Evolutionary conservation across 2,329 filamentous ascomycete genomes (phyloP), one percentile per base, ranked within the genome.

Genomic region (Trichoderma simmonsii): DNA sequence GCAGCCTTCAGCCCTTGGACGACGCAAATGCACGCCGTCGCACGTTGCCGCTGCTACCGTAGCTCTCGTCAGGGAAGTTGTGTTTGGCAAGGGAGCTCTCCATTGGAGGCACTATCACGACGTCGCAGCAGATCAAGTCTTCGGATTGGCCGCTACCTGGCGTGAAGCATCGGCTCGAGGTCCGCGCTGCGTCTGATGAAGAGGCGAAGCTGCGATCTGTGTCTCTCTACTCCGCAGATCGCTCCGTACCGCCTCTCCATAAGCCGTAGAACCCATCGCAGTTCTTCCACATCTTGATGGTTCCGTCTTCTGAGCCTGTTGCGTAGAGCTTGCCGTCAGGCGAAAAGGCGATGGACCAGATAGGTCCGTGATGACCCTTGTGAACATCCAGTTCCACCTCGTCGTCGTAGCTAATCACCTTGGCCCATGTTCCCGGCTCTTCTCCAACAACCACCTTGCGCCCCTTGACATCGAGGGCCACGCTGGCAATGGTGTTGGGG

Each of bases 241-340:
- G 79, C 69, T 82, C 79, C 9, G 78, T 79, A n/a, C 85, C 85
- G 64, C 87, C 87, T 51, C 86, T 85, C 89, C 89, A 91, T 48
- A 91, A 84, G 2, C 89, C 89, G 71, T 90, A 91, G 72, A 86
- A 87, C 0, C 89, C 89, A 6, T 90, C 87, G 73, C 89, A 91
- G 75, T 91, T 91, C 83, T 91, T 91, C 89, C 89, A 91, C 85
- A 99, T 86, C 84, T 99, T 99, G 81, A 99, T 97, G 0, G 96
- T 99, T 54, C 96, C 96, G 78, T 99, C 96, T 80, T 99, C 96
- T 63, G 95, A 98, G 34, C 93, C 96, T 1, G 96, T 99, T 1
- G 95, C 96, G 79, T 98, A 99, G 8, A 99, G 85, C 80, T 97
- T 98, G 61, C 95, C 95, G 78, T 99, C 96, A 0, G 96, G 96